A percentile compares a stretch with the other conserved stretches of the same genome.
Evolutionary conservation across 208 protist species (phyloP).

Genomic region (Crithidia expoeki): DNA sequence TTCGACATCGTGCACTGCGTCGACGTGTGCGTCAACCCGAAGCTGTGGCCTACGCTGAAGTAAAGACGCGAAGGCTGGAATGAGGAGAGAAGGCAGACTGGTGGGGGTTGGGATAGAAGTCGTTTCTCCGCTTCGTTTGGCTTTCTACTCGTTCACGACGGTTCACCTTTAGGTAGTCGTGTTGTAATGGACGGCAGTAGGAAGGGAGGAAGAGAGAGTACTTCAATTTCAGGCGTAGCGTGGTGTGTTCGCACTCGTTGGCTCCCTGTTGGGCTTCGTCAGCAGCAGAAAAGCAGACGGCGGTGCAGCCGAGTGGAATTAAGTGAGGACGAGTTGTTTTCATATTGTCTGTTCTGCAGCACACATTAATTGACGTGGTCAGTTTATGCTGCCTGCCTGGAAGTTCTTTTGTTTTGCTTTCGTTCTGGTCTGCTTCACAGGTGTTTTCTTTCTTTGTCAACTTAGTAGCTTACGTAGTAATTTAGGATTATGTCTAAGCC

Average conservation of each 20-base stretch:
- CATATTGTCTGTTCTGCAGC: not conserved
- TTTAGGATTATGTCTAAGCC: slow-evolving; percentile 3
- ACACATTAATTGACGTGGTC: not conserved
- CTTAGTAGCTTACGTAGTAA: slow-evolving; percentile 15
- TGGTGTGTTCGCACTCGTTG: too few relatives aligned
- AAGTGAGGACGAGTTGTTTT: too few relatives aligned
- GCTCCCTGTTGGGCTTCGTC: not conserved
- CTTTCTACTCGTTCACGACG: not conserved
- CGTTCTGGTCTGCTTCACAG: too few relatives aligned
- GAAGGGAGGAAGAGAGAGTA: not conserved
- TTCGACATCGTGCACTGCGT: slow-evolving; percentile 86
- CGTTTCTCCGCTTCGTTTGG: not conserved
- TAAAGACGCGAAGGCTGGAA: slow-evolving; percentile 25
- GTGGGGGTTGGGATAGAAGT: not conserved
- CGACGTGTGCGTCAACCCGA: slow-evolving; percentile 77
- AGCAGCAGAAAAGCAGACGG: too few relatives aligned
- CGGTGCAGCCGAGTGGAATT: too few relatives aligned
- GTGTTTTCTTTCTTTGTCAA: not conserved
- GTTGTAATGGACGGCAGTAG: not conserved
- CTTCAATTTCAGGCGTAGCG: too few relatives aligned
- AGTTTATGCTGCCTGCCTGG: not conserved
- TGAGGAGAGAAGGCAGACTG: not conserved
- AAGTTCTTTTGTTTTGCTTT: slow-evolving; percentile 7
- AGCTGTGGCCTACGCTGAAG: slow-evolving; percentile 80
- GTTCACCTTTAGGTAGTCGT: not conserved